Evolutionary conservation across 163 green algal species (phyloP), one percentile per base, ranked within the genome.

Genomic region (Scenedesmus sp.): DNA sequence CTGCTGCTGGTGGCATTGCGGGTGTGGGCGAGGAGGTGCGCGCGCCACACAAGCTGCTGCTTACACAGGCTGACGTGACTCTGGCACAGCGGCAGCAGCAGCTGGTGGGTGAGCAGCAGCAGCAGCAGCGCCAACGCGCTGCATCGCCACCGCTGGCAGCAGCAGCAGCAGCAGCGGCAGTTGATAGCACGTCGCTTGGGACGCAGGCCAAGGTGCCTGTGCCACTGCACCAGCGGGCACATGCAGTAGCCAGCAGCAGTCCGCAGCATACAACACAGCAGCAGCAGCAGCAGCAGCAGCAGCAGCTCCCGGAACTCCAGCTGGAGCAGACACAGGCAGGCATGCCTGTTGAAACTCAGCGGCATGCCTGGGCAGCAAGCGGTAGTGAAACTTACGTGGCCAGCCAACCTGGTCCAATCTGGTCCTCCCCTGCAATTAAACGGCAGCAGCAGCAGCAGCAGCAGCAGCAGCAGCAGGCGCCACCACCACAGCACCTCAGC

Each of bases 201-300:
- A 76, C 9, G 9, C 30, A 76, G 6, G 65, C 30, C 6, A 30
- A 42, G 2, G 30, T 76, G 30, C 65, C 30, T 37, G 16, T 76
- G 65, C 5, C 30, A 76, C 65, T n/a, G 16, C 18, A 15, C 18
- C 37, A 44, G 22, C 40, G 18, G 37, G 73, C 30, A 15, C 20
- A 3, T 24, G 59, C 59, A 35, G 20, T 22, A 35, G 65, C 1
- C 20, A 10, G 30, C 7, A 18, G 65, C 65, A 76, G 30, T 40
- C 18, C 1, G 65, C 65, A 76, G 65, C 65, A 80, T 13, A 22
- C 16, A 76, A 35, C 12, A 9, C 30, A 51, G 37, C 53, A 53
- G 37, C 82, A 43, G 61, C n/a, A 73, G 44, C 81, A 86, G 81
- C 81, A 72, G 81, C 37, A 56, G 83, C 83, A 88, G 13, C 40